Base-by-base conservation (phyloP, 805 yeast genomes). In the Clavispora santaluciae region DNA sequence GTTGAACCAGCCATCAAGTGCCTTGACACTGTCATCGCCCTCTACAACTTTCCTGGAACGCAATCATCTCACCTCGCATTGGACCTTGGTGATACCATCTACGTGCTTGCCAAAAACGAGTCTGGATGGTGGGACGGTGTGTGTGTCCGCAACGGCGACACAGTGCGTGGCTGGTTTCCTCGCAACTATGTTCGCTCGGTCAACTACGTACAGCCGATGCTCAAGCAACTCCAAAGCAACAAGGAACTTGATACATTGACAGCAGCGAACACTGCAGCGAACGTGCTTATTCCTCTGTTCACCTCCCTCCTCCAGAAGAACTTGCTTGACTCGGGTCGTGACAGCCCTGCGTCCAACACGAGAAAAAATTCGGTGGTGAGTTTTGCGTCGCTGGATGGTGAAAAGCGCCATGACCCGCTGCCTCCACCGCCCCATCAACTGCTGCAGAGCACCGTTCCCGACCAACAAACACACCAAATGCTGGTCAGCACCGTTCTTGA, bases 71-170 rank as follows among this genome's bases (percentile, higher is more conserved):
- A 78, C 34, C 61, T 83, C 30, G 72, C 75, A 17, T 60, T 84
- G 16, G 62, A 60, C 39, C 64, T 73, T n/a, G 91, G 89, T 15
- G 95, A 85, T 48, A 71, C 83, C 3, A 64, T 88, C 1, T 76
- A 82, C 50, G 93, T 88, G 11, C 56, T 86, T n/a, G 57, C 72
- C 12, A 83, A 83, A 45, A 68, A 78, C 12, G 76, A 73, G 29
- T 59, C 78, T 2, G 86, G 88, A 2, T 88, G 95, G 96, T 86
- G 95, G 93, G 95, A 88, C 59, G 95, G 96, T 9, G 70, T 83
- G 13, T 38, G 61, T 5, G 39, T 59, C 49, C 52, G 43, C 41
- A 52, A 43, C 46, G 74, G 75, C 6, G 73, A 67, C 5, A 59
- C 73, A 5, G 53, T 57, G 29, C 71, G 95, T 55, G 96, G 96